Evolutionary conservation across 1,284 basidiomycete species (phyloP), one percentile per base, ranked within the genome.

Genomic region (Trichosporon asahii): DNA sequence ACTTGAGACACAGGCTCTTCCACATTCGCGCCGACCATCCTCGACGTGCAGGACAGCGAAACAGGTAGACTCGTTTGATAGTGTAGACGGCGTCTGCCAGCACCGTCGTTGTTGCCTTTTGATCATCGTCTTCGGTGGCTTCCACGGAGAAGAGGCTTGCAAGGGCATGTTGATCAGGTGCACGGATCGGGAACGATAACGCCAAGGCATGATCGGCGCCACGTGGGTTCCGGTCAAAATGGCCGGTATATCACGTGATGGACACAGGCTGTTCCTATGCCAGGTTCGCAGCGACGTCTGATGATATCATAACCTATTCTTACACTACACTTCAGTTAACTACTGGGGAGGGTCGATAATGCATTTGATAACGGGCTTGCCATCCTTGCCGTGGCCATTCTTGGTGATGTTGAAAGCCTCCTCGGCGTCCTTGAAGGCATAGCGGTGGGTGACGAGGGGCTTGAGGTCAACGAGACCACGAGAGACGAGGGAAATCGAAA

Each of bases 351-450:
- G 77, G 60, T 76, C 67, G 74, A 84, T 84, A 66, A 84, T 79
- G 72, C 79, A 80, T 77, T 84, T 84, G 78, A 83, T 83, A 1
- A 82, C 80, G 35, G 73, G 79, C 77, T 81, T 85, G 35, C 87
- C 87, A 73, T 86, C 85, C 44, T 81, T 87, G 69, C 92, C 91
- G 84, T 91, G 92, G 44, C 95, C 94, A 40, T 78, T 79, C 67
- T 84, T 82, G 60, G 85, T 87, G 14, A 85, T 81, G 65, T 86
- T 83, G 75, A 88, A 88, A 0, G 88, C 88, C 72, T 84, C 81
- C 66, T 85, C 74, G 0, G 88, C 86, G 71, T 84, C 85, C 60
- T 82, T 77, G 77, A 87, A 87, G 46, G 82, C 74, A 79, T 85
- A 86, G 89, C 93, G 87, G 84, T 87, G 86, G 7, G 86, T 86